Evolutionary conservation across 371 early-diverging fungal species (phyloP).

Genomic region (Fennellomyces sp.): DNA sequence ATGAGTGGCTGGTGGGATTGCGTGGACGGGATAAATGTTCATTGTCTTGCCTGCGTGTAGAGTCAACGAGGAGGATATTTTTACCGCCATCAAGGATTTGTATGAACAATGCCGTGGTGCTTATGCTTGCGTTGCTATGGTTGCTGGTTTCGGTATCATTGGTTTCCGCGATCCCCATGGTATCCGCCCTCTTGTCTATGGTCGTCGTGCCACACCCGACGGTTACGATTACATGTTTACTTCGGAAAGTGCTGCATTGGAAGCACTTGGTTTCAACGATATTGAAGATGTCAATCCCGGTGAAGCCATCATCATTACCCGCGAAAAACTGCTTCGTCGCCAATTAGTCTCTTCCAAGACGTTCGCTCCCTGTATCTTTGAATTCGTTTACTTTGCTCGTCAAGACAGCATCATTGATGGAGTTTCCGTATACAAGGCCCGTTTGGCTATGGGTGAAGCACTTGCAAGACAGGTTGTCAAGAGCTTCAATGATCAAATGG

Average conservation of each 20-base stretch:
- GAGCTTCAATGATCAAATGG: conserved; percentile 69
- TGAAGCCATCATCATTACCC: conserved; percentile 91
- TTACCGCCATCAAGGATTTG: conserved; percentile 85
- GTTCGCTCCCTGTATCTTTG: conserved; percentile 96
- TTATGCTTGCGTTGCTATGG: conserved; percentile 94
- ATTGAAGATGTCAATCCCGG: conserved; percentile 89
- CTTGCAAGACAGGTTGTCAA: conserved; percentile 81
- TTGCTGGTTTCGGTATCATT: conserved; percentile 91
- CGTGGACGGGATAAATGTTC: neutral
- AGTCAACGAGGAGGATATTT: conserved; percentile 96
- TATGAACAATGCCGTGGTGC: conserved; percentile 87
- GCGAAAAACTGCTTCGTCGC: conserved; percentile 66
- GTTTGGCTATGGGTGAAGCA: conserved; percentile 96
- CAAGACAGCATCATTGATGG: conserved; percentile 98
- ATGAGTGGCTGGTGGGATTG: neutral
- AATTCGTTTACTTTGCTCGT: conserved; percentile 98
- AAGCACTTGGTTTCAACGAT: conserved; percentile 87
- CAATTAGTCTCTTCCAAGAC: conserved; percentile 56
- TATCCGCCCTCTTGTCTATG: conserved; percentile 93
- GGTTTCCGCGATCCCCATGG: conserved; percentile 96
- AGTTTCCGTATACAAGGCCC: conserved; percentile 96
- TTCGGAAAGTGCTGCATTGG: conserved; percentile 93
- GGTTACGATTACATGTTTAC: conserved; percentile 94
- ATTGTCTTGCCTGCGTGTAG: conserved; percentile 36
- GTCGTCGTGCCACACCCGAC: conserved; percentile 63